These are phyloP conservation scores for Chamaecrista fasciculata DNA, from an alignment of 306 rosid genomes.

Conservation along the genomic window DNA sequence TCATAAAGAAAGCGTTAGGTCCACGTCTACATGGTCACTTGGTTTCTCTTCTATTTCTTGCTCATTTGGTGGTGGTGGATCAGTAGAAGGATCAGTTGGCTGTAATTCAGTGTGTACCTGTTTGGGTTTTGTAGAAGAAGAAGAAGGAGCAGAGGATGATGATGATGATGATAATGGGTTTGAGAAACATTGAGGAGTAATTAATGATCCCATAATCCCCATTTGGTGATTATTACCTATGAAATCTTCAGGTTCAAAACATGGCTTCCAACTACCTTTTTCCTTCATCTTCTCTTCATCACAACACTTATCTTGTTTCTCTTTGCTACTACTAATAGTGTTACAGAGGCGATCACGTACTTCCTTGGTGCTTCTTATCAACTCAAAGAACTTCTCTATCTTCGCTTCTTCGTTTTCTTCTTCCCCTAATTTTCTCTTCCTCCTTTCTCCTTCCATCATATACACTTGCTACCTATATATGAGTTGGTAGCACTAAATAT, in stretches of 20 bases:
- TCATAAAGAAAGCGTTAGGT: slow-evolving; percentile 72
- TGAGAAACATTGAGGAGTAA: no score
- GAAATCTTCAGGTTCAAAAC: slow-evolving; percentile 77
- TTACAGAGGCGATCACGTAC: slow-evolving; percentile 34
- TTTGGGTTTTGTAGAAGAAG: slow-evolving; percentile 27
- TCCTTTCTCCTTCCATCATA: slow-evolving; percentile 59
- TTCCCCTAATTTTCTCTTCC: slow-evolving; percentile 57
- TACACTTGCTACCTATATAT: no score
- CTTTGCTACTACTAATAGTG: slow-evolving; percentile 8
- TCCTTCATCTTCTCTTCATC: not conserved
- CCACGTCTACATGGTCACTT: slow-evolving; percentile 49
- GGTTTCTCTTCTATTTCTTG: slow-evolving; percentile 33
- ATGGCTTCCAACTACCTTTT: slow-evolving; percentile 57
- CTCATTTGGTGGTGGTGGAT: slow-evolving; percentile 3
- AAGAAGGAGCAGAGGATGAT: not conserved
- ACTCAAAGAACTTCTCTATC: slow-evolving; percentile 66
- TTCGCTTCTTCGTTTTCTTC: slow-evolving; percentile 53
- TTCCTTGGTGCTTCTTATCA: slow-evolving; percentile 65
- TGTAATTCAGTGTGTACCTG: slow-evolving; percentile 15
- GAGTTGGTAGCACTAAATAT: not conserved
- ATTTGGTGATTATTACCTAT: no score
- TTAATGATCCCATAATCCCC: no score
- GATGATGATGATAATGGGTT: no score
- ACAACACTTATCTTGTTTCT: no score
- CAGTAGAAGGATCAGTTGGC: slow-evolving; percentile 10